Evolutionary conservation across 169 alveolate species (phyloP), one percentile per base, ranked within the genome.

Genomic region (Ichthyophthirius multifiliis): DNA sequence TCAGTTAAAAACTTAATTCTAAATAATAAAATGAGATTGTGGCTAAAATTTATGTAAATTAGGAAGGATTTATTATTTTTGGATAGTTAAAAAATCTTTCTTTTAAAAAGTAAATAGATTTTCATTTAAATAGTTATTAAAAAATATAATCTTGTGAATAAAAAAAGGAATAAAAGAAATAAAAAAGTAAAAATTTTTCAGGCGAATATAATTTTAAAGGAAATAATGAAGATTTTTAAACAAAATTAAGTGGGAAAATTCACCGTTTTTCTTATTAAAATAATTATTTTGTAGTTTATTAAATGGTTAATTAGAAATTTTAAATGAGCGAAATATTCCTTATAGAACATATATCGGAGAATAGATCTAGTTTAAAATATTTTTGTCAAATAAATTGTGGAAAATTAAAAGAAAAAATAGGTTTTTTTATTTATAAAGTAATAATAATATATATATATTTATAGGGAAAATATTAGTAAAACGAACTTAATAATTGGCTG

Each of bases 21-120:
- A 0, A 27, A n/a, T 1, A 34, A 20, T 34, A 55, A 55, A 16
- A 55, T 41, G 77, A 67, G 41, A 20, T 37, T 0, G 10, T 23
- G 15, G 43, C 77, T 18, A 16, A 67, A 30, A 67, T 67, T 3
- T 34, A 37, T 32, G 45, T 67, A 6, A 23, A 34, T n/a, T 47
- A 67, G 1, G n/a, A 67, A 15, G 35, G 39, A 34, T 32, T 18
- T 37, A 34, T 37, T 18, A 67, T 67, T 6, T 67, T 67, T 37
- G 46, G 63, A 5, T 39, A 67, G 32, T 30, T 67, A n/a, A 67
- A 67, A 23, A 67, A 67, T 18, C 4, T 37, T 16, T n/a, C 39
- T 9, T 67, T 67, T 20, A 67, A 44, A 67, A 18, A 67, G 12
- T 34, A 67, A 41, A 67, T 67, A 35, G 77, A 67, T 37, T 67